These are phyloP conservation scores for Dittrichia graveolens DNA, from an alignment of 129 eudicot species.

Conservation along the genomic window DNA sequence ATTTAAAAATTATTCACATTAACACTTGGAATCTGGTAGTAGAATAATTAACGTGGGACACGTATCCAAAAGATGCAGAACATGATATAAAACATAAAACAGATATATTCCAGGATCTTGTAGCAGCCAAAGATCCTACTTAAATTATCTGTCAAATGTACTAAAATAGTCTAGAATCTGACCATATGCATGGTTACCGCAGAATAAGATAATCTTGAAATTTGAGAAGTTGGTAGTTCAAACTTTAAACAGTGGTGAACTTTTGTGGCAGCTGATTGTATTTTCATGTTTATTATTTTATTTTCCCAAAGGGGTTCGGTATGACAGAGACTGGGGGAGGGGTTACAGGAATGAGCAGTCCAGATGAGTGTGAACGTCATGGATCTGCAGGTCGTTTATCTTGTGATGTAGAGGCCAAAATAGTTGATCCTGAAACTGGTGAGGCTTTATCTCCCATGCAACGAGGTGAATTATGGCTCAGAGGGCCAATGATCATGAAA, in stretches of 20 bases:
- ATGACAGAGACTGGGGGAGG: conserved; percentile 90
- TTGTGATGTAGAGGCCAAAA: conserved; percentile 68
- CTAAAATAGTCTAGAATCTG: too few relatives aligned
- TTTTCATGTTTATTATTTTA: background rate
- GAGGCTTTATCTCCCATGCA: conserved; percentile 74
- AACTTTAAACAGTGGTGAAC: background rate
- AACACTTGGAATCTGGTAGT: background rate
- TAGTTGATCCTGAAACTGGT: conserved; percentile 81
- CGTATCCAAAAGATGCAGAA: background rate
- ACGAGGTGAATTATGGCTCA: conserved; percentile 84
- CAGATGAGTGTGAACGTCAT: conserved; percentile 54
- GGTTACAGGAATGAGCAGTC: conserved; percentile 49
- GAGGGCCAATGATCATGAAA: conserved; percentile 89
- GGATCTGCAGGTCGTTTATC: conserved; percentile 87
- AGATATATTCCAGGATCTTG: background rate
- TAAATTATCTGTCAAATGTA: background rate
- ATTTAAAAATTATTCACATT: background rate
- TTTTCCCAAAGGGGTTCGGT: conserved; percentile 66
- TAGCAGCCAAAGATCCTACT: background rate
- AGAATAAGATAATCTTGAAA: background rate
- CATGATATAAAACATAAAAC: background rate
- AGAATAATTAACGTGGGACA: background rate
- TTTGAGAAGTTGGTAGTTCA: background rate
- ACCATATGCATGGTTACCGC: too few relatives aligned
- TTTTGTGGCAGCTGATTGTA: background rate